phyloP scores from a whole-genome alignment of 768 basidiomycete genomes.

The Mycena vulgaris region DNA sequence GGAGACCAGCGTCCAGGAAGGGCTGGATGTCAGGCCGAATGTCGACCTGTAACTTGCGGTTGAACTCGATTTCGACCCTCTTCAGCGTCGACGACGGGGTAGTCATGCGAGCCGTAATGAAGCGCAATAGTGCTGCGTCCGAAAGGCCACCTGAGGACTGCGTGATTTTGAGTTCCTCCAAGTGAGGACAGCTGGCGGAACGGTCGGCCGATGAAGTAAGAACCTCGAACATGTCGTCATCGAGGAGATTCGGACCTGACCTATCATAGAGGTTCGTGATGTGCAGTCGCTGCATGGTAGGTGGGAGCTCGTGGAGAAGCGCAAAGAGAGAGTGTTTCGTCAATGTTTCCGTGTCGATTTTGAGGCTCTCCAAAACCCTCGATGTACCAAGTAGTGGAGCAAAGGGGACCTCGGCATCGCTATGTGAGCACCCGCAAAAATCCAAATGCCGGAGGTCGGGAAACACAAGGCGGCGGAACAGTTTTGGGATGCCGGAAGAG shows the following conservation, averaged over 20 bases:
- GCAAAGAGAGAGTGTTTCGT: slow-evolving; percentile 1
- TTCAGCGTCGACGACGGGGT: too few relatives aligned
- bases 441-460: slow-evolving; percentile 13
- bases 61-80: too few relatives aligned
- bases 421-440: neutral
- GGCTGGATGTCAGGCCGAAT: too few relatives aligned
- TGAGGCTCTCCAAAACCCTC: slow-evolving; percentile 9
- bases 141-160: neutral
- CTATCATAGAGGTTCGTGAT: neutral
- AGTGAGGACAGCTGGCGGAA: neutral
- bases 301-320: slow-evolving; percentile 19
- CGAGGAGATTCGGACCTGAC: neutral
- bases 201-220: neutral
- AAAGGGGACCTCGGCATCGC: neutral
- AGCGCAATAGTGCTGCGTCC: slow-evolving; percentile 12
- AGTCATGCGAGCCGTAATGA: neutral
- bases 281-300: neutral
- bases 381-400: neutral
- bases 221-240: neutral
- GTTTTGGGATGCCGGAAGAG: neutral
- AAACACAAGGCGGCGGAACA: slow-evolving; percentile 13
- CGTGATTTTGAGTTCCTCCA: neutral
- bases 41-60: too few relatives aligned
- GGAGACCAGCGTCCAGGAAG: too few relatives aligned
- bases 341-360: slow-evolving; percentile 6